Base-by-base conservation (phyloP, 108 stramenopile species). In the Thalassiosira profunda region DNA sequence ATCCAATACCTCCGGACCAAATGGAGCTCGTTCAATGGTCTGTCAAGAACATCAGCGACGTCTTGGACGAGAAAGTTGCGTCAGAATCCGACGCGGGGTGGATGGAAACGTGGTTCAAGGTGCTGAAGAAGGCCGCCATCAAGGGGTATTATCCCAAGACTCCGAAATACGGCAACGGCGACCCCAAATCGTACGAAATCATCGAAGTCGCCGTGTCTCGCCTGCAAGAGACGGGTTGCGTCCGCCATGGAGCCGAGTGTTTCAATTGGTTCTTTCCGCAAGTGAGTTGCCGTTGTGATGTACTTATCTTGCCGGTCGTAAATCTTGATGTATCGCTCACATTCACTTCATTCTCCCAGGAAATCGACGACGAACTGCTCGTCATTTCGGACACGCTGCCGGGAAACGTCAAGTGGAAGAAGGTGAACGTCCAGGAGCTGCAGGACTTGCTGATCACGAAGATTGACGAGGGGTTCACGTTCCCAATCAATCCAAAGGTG, bases 191-290 rank as follows among this genome's bases (percentile, higher is more conserved):
- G 6, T 76, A 79, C 18, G 58, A 71, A 36, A 82, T 84, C 37
- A 79, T 87, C 45, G 81, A 84, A 52, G 36, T 67, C 30, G 83
- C 72, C 5, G 82, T 78, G 3, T 41, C 66, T 23, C 44, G 77
- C 9, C 66, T 84, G 2, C 25, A 64, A 5, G 54, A 59, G 9
- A 74, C 66, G 11, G 86, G 86, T 14, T 78, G 77, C 44, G 86
- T 87, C 3, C 75, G 86, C 0, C 86, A 87, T 51, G 86, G 86
- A 20, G 82, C 86, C 3, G 86, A 87, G 45, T 87, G 86, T 38
- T 87, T 82, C 78, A 87, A 87, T 54, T 82, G 60, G 56, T 81
- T 79, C 48, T 87, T 87, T 47, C 86, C 81, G 18, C 72, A 83
- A 66, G 25, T 42, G 47, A 24, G 14, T 41, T 26, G 6, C 30